Evolutionary conservation across 148 eudicot genomes (phyloP).

Genomic region (Heliamphora exappendiculata): DNA sequence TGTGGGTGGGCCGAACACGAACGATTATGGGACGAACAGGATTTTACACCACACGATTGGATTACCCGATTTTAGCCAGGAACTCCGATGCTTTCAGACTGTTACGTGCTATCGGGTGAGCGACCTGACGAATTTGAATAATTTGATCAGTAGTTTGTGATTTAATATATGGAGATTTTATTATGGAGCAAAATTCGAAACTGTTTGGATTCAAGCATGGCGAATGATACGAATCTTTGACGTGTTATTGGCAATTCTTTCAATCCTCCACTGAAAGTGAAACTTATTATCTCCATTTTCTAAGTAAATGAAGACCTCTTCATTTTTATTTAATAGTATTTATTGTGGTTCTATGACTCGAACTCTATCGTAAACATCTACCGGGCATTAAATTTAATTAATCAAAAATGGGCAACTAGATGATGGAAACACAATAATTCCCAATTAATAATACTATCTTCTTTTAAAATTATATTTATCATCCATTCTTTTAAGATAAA

Average conservation of each 20-base stretch:
- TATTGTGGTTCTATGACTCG: too few species aligned
- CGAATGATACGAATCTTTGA: background rate
- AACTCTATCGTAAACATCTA: too few species aligned
- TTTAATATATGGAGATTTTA: background rate
- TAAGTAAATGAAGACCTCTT: too few species aligned
- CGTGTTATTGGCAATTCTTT: background rate
- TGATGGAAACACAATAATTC: too few species aligned
- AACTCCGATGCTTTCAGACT: slow-evolving; percentile 18
- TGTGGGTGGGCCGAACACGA: slow-evolving; percentile 25
- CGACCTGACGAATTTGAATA: background rate
- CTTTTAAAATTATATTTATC: too few species aligned
- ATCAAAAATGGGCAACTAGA: too few species aligned
- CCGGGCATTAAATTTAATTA: too few species aligned
- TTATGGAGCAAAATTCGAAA: background rate
- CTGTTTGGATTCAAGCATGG: background rate
- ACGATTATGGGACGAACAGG: slow-evolving; percentile 24
- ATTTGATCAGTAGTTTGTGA: background rate
- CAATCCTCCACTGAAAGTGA: background rate
- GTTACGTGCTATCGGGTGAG: slow-evolving; percentile 26
- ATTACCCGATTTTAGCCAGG: slow-evolving; percentile 25
- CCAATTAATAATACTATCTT: too few species aligned
- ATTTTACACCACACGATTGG: slow-evolving; percentile 28
- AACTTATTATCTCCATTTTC: too few species aligned
- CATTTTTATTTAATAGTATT: too few species aligned
- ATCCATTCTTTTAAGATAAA: too few species aligned